phyloP scores from a whole-genome alignment of 2,329 filamentous ascomycete genomes.

The Aspergillus fumigatiaffinis region DNA sequence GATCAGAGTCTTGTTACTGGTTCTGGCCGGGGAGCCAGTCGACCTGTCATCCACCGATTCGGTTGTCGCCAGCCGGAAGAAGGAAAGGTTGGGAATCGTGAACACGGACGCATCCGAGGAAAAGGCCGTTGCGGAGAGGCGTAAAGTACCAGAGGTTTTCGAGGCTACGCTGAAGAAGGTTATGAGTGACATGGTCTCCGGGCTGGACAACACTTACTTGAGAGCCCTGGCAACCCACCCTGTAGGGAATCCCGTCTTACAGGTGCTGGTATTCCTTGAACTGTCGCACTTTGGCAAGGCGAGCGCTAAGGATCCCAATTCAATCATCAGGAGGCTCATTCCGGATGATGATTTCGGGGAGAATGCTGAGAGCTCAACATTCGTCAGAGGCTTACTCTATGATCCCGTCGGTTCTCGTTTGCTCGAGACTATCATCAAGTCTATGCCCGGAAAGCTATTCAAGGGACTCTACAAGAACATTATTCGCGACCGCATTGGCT shows the following conservation, averaged over 20 bases:
- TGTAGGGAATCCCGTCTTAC: slow-evolving; percentile 88
- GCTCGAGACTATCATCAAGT: slow-evolving; percentile 77
- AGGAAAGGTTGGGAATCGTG: slow-evolving; percentile 71
- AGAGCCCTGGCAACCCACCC: slow-evolving; percentile 82
- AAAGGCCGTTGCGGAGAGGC: slow-evolving; percentile 43
- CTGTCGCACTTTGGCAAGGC: slow-evolving; percentile 68
- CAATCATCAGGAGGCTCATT: slow-evolving; percentile 72
- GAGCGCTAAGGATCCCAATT: slow-evolving; percentile 60
- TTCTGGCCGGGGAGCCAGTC: slow-evolving; percentile 78
- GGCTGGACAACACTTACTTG: slow-evolving; percentile 74
- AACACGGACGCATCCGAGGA: slow-evolving; percentile 50
- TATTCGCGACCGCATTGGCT: slow-evolving; percentile 74
- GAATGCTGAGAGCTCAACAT: slow-evolving; percentile 68
- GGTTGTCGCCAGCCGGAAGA: slow-evolving; percentile 85
- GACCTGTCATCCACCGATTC: slow-evolving; percentile 65
- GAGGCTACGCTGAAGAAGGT: slow-evolving; percentile 73
- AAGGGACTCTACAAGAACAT: slow-evolving; percentile 78
- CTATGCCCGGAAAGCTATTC: slow-evolving; percentile 83
- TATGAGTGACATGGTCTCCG: slow-evolving; percentile 69
- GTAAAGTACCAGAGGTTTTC: slow-evolving; percentile 74
- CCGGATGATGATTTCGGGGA: slow-evolving; percentile 75
- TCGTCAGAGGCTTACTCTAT: slow-evolving; percentile 83
- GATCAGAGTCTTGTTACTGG: slow-evolving; percentile 76
- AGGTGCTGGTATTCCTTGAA: slow-evolving; percentile 83
- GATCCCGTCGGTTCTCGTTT: slow-evolving; percentile 86